Evolutionary conservation across 2,329 filamentous ascomycete genomes (phyloP).

Genomic region (Cryphonectria japonica): DNA sequence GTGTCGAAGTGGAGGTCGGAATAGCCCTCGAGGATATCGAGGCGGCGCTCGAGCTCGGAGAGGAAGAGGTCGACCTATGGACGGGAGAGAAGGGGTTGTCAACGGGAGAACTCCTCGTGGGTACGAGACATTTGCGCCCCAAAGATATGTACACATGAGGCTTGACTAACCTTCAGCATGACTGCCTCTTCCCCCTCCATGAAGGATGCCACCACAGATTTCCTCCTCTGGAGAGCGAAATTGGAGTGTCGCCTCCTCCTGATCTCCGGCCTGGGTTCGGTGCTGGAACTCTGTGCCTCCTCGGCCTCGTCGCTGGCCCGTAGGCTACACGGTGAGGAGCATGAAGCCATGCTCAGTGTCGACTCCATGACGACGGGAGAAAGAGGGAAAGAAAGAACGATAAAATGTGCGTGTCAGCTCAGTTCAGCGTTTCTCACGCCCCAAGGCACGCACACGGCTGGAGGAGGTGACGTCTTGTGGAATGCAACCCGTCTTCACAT

Average conservation of each 20-base stretch:
- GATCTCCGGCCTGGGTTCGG: conserved; percentile 40
- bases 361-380: conserved; percentile 16
- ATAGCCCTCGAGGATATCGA: conserved; percentile 89
- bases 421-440: too few species aligned
- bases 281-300: conserved; percentile 17
- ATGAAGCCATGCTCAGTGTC: conserved; percentile 24
- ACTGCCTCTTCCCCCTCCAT: conserved; percentile 67
- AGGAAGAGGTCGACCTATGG: conserved; percentile 76
- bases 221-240: conserved; percentile 57
- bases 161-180: conserved; percentile 54
- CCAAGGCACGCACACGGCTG: neutral
- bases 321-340: conserved; percentile 12
- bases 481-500: conserved; percentile 2
- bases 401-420: too few species aligned
- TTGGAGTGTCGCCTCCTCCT: conserved; percentile 60
- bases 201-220: conserved; percentile 62
- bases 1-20: conserved; percentile 82
- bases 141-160: too few species aligned
- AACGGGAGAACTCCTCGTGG: neutral
- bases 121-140: neutral
- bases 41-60: conserved; percentile 79
- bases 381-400: neutral
- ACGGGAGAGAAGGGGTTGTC: neutral
- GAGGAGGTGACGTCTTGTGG: neutral
- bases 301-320: conserved; percentile 37